Base-by-base conservation (phyloP, 192 early-diverging fungal species). In the Cetraspora pellucida region DNA sequence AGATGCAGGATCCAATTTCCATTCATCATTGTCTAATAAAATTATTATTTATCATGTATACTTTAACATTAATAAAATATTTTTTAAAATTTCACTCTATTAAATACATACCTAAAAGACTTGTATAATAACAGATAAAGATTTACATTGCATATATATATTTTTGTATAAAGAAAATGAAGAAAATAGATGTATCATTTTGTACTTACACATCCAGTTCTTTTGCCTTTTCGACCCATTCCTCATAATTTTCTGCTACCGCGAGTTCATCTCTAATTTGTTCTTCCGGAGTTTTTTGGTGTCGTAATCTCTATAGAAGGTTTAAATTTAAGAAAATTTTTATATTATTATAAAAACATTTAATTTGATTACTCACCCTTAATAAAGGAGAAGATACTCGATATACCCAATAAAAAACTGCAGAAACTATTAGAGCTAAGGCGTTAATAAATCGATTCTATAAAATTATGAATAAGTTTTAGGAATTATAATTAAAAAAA, bases 1-100 rank as follows among this genome's bases (percentile, higher is more conserved):
- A 4, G 88, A 89, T 2, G 76, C 71, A 10, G 87, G 85, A 55
- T 87, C 81, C n/a, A 72, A 78, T 44, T 86, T 85, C 91, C 91
- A 93, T 30, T 71, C 77, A 71, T 91, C 87, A 30, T 87, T 85
- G 16, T 81, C 85, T 70, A 78, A 74, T 49, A 70, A 60, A 30
- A 16, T 65, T 27, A 14, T 47, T 44, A 14, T 21, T 55, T 28
- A 10, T 59, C 46, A 17, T 1, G 11, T 10, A 10, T 37, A 1
- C n/a, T n/a, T n/a, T 13, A 60, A 44, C 10, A 65, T 37, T 37
- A 19, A 65, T 44, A 9, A 2, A 10, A 14, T 64, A 10, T 13
- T 0, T 19, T 54, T 54, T 54, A 17, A 52, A 52, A 1, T 50
- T 59, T 37, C 23, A 65, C 57, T 23, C 46, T 66, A 11, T 74